These are phyloP conservation scores for Penicillium mononematosum DNA, from an alignment of 495 filamentous ascomycete genomes.

Conservation along the genomic window DNA sequence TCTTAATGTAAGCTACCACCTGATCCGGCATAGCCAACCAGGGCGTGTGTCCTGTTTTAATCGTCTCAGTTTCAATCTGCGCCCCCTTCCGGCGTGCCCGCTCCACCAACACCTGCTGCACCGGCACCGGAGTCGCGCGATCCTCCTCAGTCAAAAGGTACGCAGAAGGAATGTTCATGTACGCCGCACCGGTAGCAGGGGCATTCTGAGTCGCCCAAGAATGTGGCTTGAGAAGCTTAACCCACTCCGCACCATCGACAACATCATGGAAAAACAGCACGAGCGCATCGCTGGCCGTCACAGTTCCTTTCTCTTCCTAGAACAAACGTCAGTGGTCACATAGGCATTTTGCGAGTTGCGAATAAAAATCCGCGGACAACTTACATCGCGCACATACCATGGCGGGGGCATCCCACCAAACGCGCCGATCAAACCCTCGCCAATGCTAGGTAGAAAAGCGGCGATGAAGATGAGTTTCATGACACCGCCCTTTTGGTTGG, in stretches of 20 bases:
- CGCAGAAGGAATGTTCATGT: constrained; percentile 28
- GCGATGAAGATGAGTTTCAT: constrained; percentile 44
- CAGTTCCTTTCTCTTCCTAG: constrained; percentile 29
- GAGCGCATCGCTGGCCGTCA: constrained; percentile 29
- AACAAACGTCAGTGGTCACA: constrained; percentile 1
- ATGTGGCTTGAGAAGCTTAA: constrained; percentile 31
- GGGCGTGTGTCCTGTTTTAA: constrained; percentile 33
- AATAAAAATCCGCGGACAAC: constrained; percentile 9
- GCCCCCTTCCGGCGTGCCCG: constrained; percentile 30
- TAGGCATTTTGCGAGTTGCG: neutral
- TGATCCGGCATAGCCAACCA: constrained; percentile 32
- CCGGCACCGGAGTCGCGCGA: constrained; percentile 33
- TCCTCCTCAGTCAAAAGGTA: constrained; percentile 42
- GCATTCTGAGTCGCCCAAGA: constrained; percentile 34
- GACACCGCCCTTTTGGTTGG: constrained; percentile 44
- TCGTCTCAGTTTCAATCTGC: constrained; percentile 30
- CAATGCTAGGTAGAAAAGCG: constrained; percentile 40
- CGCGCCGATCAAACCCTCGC: constrained; percentile 36
- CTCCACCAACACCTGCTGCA: constrained; percentile 43
- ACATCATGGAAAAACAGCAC: constrained; percentile 40
- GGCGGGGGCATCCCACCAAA: constrained; percentile 36
- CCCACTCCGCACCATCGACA: constrained; percentile 36
- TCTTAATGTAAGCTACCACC: constrained; percentile 26
- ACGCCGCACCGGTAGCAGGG: constrained; percentile 33
- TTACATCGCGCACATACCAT: constrained; percentile 40